Evolutionary conservation across 257 asterid species (phyloP).

Genomic region (Solanum piurae): DNA sequence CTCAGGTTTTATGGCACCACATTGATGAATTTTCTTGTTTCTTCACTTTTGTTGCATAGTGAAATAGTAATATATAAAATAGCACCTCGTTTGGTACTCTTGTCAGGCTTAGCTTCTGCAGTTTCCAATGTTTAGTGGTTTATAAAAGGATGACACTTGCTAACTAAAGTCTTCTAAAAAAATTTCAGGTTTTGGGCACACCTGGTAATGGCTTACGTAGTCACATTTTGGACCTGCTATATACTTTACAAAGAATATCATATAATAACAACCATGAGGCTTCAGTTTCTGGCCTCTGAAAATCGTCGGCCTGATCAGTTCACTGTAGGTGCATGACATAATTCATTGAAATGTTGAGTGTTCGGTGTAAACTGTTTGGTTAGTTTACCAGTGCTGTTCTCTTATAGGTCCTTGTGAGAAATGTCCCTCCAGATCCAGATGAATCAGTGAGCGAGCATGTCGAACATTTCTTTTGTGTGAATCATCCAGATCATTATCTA

Average conservation of each 20-base stretch:
- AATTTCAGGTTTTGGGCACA: conserved; percentile 69
- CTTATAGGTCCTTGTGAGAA: conserved; percentile 82
- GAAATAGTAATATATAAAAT: neutral
- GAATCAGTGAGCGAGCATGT: conserved; percentile 88
- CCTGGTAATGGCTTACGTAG: conserved; percentile 59
- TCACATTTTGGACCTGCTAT: conserved; percentile 84
- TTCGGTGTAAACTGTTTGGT: neutral
- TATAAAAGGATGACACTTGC: neutral
- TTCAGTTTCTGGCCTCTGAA: conserved; percentile 83
- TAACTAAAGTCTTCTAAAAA: neutral
- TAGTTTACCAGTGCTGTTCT: neutral
- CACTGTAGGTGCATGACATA: conserved; percentile 46
- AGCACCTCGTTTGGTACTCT: neutral
- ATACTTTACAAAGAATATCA: conserved; percentile 69
- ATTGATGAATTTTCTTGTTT: neutral
- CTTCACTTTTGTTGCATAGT: neutral
- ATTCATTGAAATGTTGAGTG: neutral
- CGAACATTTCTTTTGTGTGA: conserved; percentile 91
- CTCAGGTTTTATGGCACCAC: neutral
- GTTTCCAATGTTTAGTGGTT: neutral
- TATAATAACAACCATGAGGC: conserved; percentile 55
- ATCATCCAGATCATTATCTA: conserved; percentile 79
- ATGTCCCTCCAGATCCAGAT: conserved; percentile 88
- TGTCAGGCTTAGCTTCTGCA: neutral
- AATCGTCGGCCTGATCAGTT: conserved; percentile 81